A percentile compares a stretch with the other conserved stretches of the same genome.
Evolutionary conservation across 352 stramenopile species (phyloP).

Genomic region (Heterotrichella gracilis): DNA sequence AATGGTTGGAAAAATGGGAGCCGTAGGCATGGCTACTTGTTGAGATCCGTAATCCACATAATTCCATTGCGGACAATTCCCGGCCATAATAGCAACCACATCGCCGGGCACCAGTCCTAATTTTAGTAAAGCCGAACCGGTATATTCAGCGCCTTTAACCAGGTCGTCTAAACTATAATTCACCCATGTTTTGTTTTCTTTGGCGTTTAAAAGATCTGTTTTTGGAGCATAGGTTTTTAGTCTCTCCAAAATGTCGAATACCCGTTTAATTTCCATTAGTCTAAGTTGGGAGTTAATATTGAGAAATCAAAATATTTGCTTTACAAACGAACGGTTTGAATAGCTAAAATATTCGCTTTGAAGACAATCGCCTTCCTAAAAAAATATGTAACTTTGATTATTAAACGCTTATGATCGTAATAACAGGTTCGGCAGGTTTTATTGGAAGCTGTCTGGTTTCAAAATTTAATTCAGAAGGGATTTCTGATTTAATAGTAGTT

Average conservation of each 20-base stretch:
- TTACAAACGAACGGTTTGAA: too few relatives aligned
- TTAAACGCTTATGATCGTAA: conserved; percentile 9
- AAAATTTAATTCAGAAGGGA: conserved; percentile 6
- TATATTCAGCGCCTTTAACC: background rate
- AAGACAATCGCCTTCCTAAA: too few relatives aligned
- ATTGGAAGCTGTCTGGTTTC: background rate
- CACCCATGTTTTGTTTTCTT: background rate
- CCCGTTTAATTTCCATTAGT: background rate
- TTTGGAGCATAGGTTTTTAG: background rate
- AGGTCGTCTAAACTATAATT: background rate
- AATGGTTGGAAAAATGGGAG: background rate
- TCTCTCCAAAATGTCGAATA: background rate
- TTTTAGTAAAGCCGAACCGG: background rate
- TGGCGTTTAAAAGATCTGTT: background rate
- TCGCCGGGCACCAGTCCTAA: background rate
- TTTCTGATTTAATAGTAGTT: background rate
- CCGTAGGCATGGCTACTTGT: background rate
- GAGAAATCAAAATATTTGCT: too few relatives aligned
- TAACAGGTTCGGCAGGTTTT: background rate
- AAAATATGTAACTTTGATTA: too few relatives aligned
- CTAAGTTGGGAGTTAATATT: too few relatives aligned
- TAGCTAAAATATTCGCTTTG: too few relatives aligned
- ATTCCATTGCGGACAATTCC: background rate
- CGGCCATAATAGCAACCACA: background rate
- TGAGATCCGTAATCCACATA: background rate